A percentile compares a stretch with the other conserved stretches of the same genome.
Conservation (phyloP, 2,329 filamentous ascomycete genomes). For the Leptographium wingfieldii region DNA sequence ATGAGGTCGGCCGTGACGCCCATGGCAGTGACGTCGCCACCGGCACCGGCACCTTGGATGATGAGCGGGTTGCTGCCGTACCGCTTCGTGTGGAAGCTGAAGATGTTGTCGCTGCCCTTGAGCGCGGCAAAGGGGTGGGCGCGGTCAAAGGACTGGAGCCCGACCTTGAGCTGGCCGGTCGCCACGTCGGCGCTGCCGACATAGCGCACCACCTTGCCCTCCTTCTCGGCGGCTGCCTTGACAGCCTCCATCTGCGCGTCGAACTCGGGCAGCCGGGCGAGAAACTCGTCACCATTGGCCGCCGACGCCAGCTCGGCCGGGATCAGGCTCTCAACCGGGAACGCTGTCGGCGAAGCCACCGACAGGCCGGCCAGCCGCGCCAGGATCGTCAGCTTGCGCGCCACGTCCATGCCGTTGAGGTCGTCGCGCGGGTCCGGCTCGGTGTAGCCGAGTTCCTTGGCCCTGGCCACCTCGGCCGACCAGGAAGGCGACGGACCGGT, state of each 20-base stretch:
- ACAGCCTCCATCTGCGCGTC: slow-evolving; percentile 82
- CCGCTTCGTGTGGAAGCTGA: slow-evolving; percentile 94
- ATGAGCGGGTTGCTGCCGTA: slow-evolving; percentile 88
- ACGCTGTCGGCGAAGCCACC: slow-evolving; percentile 72
- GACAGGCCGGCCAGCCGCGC: slow-evolving; percentile 73
- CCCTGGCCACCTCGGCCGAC: slow-evolving; percentile 83
- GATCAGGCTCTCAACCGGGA: slow-evolving; percentile 90
- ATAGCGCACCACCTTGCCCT: slow-evolving; percentile 87
- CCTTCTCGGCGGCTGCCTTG: slow-evolving; percentile 71
- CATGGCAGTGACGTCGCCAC: slow-evolving; percentile 94
- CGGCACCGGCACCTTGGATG: slow-evolving; percentile 86
- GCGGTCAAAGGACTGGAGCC: slow-evolving; percentile 76
- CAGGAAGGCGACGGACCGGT: slow-evolving; percentile 64
- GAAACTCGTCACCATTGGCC: slow-evolving; percentile 71
- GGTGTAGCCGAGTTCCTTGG: slow-evolving; percentile 85
- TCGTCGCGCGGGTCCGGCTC: slow-evolving; percentile 81
- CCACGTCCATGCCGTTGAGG: slow-evolving; percentile 78
- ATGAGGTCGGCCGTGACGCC: slow-evolving; percentile 88
- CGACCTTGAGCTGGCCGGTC: slow-evolving; percentile 77
- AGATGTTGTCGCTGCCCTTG: slow-evolving; percentile 97
- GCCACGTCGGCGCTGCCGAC: slow-evolving; percentile 85
- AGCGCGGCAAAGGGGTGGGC: slow-evolving; percentile 86
- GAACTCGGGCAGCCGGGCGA: slow-evolving; percentile 66
- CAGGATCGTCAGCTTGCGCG: slow-evolving; percentile 91
- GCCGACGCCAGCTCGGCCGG: slow-evolving; percentile 72